A percentile compares a stretch with the other conserved stretches of the same genome.
These are phyloP conservation scores for Ramichloridium luteum DNA, from an alignment of 2,329 filamentous ascomycete species.

Conservation along the genomic window DNA sequence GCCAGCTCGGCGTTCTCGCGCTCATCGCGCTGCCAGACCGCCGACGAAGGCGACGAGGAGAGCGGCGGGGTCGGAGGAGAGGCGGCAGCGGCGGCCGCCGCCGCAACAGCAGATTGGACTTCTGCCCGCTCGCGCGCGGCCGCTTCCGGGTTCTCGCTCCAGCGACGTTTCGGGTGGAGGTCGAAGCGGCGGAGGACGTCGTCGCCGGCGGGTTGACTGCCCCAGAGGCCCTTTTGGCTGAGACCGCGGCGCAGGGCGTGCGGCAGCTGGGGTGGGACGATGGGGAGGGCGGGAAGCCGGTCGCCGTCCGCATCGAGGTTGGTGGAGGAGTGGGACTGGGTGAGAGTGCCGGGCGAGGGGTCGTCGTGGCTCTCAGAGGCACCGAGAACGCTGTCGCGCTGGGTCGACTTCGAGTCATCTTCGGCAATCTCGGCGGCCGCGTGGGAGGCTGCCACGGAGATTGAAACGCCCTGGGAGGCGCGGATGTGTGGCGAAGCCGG, in stretches of 20 bases:
- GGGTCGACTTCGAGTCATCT: slow-evolving; percentile 1
- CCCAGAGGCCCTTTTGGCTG: slow-evolving; percentile 33
- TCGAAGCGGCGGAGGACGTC: background rate
- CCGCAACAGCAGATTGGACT: too few species aligned
- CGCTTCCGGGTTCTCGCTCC: too few species aligned
- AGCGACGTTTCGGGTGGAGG: background rate
- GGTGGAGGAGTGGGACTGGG: background rate
- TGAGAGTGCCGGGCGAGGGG: slow-evolving; percentile 6
- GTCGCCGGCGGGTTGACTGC: slow-evolving; percentile 21
- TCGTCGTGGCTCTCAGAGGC: slow-evolving; percentile 11
- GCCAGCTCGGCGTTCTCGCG: too few species aligned
- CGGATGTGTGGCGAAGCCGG: slow-evolving; percentile 5
- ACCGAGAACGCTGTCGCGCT: slow-evolving; percentile 10
- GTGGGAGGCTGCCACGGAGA: slow-evolving; percentile 3
- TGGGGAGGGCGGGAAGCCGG: background rate
- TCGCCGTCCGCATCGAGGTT: background rate
- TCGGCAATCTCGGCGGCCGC: slow-evolving; percentile 3
- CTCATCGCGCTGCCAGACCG: too few species aligned
- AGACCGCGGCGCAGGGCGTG: slow-evolving; percentile 15
- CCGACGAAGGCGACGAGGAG: too few species aligned
- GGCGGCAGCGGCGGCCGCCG: too few species aligned
- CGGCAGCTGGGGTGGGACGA: slow-evolving; percentile 11
- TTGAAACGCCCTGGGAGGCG: slow-evolving; percentile 1
- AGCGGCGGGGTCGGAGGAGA: too few species aligned
- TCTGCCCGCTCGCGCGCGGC: too few species aligned